Conservation (phyloP, 139 green algal species). For the Mesotaenium endlicherianum region DNA sequence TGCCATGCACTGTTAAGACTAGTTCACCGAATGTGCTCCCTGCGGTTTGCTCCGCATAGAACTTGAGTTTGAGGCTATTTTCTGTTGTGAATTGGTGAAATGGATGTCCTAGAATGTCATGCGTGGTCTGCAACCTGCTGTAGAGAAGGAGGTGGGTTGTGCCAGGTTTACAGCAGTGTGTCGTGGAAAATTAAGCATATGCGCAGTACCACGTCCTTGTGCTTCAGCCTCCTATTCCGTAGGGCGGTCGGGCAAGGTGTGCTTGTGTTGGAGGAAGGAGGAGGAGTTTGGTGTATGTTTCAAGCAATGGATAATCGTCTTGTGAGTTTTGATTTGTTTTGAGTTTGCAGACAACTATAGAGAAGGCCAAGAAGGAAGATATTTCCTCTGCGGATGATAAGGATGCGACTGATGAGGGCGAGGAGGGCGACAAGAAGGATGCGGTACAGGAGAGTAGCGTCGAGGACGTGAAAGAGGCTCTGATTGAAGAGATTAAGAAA, state of each 20-base stretch:
- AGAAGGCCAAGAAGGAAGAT: constrained; percentile 41
- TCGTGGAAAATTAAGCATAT: too few species aligned
- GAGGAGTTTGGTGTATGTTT: background rate
- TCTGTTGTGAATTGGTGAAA: too few species aligned
- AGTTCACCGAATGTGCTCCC: too few species aligned
- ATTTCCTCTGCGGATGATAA: constrained; percentile 13
- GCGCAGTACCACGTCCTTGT: background rate
- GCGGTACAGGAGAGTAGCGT: constrained; percentile 7
- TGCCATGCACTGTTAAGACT: too few species aligned
- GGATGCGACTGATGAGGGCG: background rate
- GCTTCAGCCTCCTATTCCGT: background rate
- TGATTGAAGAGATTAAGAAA: background rate
- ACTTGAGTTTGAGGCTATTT: too few species aligned
- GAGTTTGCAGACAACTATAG: constrained; percentile 6
- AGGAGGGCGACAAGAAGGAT: background rate
- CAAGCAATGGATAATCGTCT: background rate
- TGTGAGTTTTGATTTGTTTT: background rate
- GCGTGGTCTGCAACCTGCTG: too few species aligned
- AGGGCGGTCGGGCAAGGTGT: background rate
- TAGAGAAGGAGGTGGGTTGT: too few species aligned
- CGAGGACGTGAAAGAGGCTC: background rate
- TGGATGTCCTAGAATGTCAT: too few species aligned
- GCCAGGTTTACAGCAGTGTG: too few species aligned
- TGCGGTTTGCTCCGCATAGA: too few species aligned
- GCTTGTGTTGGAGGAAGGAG: background rate